These are phyloP conservation scores for Isabelozyma gotoi DNA, from an alignment of 805 yeast species.

Conservation along the genomic window DNA sequence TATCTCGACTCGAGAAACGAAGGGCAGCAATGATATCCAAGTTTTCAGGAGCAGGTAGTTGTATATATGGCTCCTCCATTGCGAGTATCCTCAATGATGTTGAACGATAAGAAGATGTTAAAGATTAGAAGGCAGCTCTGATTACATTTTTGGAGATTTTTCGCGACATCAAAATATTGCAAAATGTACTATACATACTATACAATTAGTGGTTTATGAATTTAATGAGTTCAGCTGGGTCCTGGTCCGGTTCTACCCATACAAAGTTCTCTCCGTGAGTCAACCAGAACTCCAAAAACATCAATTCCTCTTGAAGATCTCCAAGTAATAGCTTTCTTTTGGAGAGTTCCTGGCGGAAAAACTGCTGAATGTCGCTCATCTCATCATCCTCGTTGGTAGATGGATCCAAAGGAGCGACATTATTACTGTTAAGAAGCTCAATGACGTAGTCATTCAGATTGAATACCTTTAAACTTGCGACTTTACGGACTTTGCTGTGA, in stretches of 20 bases:
- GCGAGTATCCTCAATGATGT: no score
- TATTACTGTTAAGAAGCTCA: conserved; percentile 16
- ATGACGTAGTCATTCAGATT: conserved; percentile 20
- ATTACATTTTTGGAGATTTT: no score
- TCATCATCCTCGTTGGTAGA: conserved; percentile 2
- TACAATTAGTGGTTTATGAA: conserved; percentile 3
- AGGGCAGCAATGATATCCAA: conserved; percentile 45
- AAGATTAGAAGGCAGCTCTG: no score
- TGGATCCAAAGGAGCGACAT: neutral
- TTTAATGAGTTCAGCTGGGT: conserved; percentile 35
- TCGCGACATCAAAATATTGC: neutral
- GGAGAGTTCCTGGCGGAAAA: conserved; percentile 19
- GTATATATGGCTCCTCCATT: conserved; percentile 1
- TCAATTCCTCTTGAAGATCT: conserved; percentile 32
- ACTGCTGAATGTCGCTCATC: conserved; percentile 13
- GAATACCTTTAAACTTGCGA: conserved; percentile 14
- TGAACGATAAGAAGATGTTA: no score
- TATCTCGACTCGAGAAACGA: conserved; percentile 31
- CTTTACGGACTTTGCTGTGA: conserved; percentile 23
- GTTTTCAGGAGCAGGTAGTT: conserved; percentile 20
- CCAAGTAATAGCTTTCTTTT: conserved; percentile 35
- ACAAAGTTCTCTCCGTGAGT: conserved; percentile 34
- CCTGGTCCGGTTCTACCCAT: conserved; percentile 49
- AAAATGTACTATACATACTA: neutral
- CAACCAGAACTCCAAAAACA: conserved; percentile 37